Evolutionary conservation across 1,139 yeast genomes (phyloP).

Genomic region (Taphrina populina): DNA sequence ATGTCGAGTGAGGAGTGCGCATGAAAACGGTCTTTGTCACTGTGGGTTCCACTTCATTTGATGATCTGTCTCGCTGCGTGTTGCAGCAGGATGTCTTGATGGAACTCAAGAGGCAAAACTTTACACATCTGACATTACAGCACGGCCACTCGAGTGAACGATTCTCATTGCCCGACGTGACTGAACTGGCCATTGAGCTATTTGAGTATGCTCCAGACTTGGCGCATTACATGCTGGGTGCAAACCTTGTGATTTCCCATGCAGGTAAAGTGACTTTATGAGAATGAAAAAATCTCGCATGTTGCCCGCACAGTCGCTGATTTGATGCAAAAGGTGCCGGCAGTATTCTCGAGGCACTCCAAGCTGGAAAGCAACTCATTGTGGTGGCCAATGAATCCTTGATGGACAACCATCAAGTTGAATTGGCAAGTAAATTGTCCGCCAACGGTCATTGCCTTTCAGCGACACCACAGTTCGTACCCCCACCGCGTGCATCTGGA

Average conservation of each 20-base stretch:
- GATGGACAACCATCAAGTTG: conserved; percentile 85
- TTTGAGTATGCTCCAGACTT: conserved; percentile 49
- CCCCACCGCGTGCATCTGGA: too few species aligned
- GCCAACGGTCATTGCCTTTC: conserved; percentile 45
- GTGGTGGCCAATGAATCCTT: conserved; percentile 70
- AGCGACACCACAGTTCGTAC: conserved; percentile 32
- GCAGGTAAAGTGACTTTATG: conserved; percentile 55
- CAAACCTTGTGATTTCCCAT: conserved; percentile 73
- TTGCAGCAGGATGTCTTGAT: conserved; percentile 48
- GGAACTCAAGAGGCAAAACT: conserved; percentile 47
- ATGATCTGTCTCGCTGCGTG: conserved; percentile 52
- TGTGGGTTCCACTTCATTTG: conserved; percentile 83
- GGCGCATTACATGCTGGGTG: conserved; percentile 48
- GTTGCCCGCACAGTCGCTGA: background rate
- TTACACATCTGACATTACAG: conserved; percentile 56
- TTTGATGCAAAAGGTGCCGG: conserved; percentile 64
- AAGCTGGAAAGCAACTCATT: conserved; percentile 51
- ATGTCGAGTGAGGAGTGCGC: too few species aligned
- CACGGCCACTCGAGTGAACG: conserved; percentile 58
- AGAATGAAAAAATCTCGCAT: background rate
- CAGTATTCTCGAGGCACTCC: conserved; percentile 73
- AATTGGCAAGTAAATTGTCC: conserved; percentile 65
- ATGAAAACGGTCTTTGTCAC: conserved; percentile 53
- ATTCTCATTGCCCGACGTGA: conserved; percentile 39
- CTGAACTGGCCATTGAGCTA: conserved; percentile 41